Conservation (phyloP, 1,139 yeast genomes). For the Barnettozyma hawaiiensis region DNA sequence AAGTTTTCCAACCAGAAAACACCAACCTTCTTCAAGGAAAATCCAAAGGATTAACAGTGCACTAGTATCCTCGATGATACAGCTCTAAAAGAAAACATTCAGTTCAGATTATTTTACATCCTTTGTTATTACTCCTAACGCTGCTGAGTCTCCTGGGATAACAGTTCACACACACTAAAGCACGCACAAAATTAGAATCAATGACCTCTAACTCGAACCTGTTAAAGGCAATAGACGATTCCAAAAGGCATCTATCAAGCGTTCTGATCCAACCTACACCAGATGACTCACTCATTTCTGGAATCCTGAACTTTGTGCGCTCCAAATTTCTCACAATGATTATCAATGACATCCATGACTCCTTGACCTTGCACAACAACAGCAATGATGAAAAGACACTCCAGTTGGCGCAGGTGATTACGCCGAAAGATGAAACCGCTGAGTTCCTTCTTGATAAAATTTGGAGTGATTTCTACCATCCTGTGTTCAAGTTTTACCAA, state of each 20-base stretch:
- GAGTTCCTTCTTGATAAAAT: slow-evolving; percentile 37
- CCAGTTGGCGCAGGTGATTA: slow-evolving; percentile 13
- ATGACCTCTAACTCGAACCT: slow-evolving; percentile 3
- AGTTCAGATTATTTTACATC: background rate
- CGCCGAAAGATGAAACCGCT: slow-evolving; percentile 18
- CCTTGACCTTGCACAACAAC: slow-evolving; percentile 6
- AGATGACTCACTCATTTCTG: slow-evolving; percentile 20
- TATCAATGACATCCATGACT: slow-evolving; percentile 18
- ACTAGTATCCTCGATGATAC: background rate
- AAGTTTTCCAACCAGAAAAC: background rate
- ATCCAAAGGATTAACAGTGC: background rate
- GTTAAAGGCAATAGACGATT: slow-evolving; percentile 14
- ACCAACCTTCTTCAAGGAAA: background rate
- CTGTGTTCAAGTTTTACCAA: slow-evolving; percentile 47
- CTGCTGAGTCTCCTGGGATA: background rate
- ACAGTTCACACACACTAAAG: too few relatives aligned
- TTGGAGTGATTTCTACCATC: slow-evolving; percentile 62
- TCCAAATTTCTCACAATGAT: slow-evolving; percentile 18
- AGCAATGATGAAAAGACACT: slow-evolving; percentile 14
- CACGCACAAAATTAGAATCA: too few relatives aligned
- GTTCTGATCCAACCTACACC: slow-evolving; percentile 14
- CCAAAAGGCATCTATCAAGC: slow-evolving; percentile 16
- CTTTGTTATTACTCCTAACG: background rate
- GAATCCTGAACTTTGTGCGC: slow-evolving; percentile 23
- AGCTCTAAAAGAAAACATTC: background rate